Base-by-base conservation (phyloP, 768 basidiomycete species). In the Pleurotus sapidus region DNA sequence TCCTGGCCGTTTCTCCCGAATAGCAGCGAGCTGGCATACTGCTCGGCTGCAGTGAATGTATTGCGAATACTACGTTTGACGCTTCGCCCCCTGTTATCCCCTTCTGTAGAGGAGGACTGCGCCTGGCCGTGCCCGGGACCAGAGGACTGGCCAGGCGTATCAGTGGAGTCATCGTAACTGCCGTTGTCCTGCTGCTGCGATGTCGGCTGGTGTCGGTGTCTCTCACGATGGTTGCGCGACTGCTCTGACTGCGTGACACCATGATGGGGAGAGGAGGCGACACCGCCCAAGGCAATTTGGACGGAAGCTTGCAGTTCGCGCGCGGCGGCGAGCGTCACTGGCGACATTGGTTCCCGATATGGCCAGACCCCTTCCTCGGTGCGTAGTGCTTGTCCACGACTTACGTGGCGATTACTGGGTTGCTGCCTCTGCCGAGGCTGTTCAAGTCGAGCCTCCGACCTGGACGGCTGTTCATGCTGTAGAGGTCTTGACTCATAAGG, bases 11-110 rank as follows among this genome's bases (percentile, higher is more conserved):
- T 15, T 20, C 86, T 78, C n/a, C 87, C 86, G 57, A 89, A 88
- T 37, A 88, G 70, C 59, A 89, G 79, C 4, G 83, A 77, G 59
- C 75, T 83, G 4, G 86, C 84, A 65, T 86, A 87, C 55, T 86
- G 83, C 64, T 90, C 88, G 9, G 89, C 88, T 37, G 82, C 84
- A 56, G 77, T 83, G 46, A 91, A 68, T 12, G 88, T 89, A 57
- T 80, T 88, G 49, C 89, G 79, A 50, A 90, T 62, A 61, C 82
- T 85, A 59, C 84, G 76, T 68, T 82, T 88, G 38, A 86, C 84
- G 62, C 80, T 86, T 61, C 86, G 71, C 24, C 84, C 84, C 57
- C 84, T 72, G 40, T 68, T 74, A 58, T 80, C 84, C 30, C 69
- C 71, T 46, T 64, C 71, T 15, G 25, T 15, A 17, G 27, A 55